Percentiles rank a stretch among this genome's conserved stretches.
phyloP scores from a whole-genome alignment of 371 early-diverging fungal species.

The Mucor piriformis region DNA sequence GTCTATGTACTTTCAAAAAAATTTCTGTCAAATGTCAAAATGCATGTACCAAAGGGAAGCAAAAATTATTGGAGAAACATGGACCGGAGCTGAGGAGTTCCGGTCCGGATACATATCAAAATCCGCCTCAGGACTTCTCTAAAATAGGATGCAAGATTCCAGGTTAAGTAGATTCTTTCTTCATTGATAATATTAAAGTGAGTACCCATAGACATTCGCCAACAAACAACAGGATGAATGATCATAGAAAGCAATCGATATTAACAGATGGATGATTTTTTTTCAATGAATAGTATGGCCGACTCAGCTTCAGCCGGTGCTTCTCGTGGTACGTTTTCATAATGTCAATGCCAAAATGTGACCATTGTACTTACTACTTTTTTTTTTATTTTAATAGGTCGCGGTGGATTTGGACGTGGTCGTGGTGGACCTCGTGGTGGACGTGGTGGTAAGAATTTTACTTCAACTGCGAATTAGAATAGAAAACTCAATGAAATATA shows the following conservation, averaged over 20 bases:
- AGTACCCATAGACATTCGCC: slow-evolving; percentile 12
- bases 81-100: neutral
- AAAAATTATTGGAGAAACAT: too few relatives aligned
- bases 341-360: neutral
- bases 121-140: neutral
- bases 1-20: too few relatives aligned
- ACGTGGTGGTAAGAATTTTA: slow-evolving; percentile 53
- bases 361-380: neutral
- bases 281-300: slow-evolving; percentile 56
- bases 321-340: slow-evolving; percentile 55
- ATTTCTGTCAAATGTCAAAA: too few relatives aligned
- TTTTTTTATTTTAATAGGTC: slow-evolving; percentile 39
- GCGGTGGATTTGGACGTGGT: slow-evolving; percentile 87
- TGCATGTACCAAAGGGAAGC: too few relatives aligned
- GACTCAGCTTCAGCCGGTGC: slow-evolving; percentile 80
- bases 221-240: neutral
- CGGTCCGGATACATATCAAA: neutral
- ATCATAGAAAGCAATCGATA: neutral
- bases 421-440: slow-evolving; percentile 64
- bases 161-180: slow-evolving; percentile 18
- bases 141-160: slow-evolving; percentile 8
- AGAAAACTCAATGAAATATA: slow-evolving; percentile 14
- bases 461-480: neutral
- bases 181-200: slow-evolving; percentile 32
- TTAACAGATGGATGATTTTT: slow-evolving; percentile 7